phyloP scores from a whole-genome alignment of 2,329 filamentous ascomycete species.

The Thermoascus crustaceus region DNA sequence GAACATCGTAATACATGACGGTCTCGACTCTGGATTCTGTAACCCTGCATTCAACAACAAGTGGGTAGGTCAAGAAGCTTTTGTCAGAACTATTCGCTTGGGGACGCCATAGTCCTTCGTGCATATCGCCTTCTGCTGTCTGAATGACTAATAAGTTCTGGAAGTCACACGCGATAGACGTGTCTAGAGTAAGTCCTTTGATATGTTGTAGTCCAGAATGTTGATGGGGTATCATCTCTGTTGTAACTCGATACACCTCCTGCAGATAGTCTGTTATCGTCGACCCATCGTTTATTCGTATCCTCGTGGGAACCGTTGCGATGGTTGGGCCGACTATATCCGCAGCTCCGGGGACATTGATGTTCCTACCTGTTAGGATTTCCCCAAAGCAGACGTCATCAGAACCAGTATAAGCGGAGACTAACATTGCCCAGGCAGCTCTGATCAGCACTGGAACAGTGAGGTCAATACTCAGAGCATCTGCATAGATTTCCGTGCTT shows the following conservation, averaged over 20 bases:
- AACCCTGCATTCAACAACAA: constrained; percentile 59
- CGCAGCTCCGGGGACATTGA: constrained; percentile 41
- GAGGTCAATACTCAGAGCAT: constrained; percentile 13
- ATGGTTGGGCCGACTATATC: constrained; percentile 40
- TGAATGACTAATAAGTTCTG: constrained; percentile 41
- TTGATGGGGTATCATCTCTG: constrained; percentile 55
- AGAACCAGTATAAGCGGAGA: constrained; percentile 41
- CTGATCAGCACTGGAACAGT: constrained; percentile 46
- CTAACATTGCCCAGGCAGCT: constrained; percentile 44
- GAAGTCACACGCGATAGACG: constrained; percentile 38
- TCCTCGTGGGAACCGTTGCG: constrained; percentile 29
- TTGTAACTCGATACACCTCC: constrained; percentile 48
- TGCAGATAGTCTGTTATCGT: constrained; percentile 45
- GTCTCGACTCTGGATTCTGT: constrained; percentile 46
- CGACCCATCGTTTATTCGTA: constrained; percentile 30
- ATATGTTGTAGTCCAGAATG: constrained; percentile 51
- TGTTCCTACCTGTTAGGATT: constrained; percentile 46
- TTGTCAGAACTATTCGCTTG: constrained; percentile 49
- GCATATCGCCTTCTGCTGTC: constrained; percentile 16
- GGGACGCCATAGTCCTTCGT: constrained; percentile 21
- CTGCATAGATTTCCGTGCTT: constrained; percentile 16
- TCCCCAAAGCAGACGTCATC: constrained; percentile 48
- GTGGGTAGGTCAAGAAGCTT: constrained; percentile 50
- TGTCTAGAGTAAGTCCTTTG: constrained; percentile 45
- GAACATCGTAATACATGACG: constrained; percentile 58